Percentiles rank a stretch among this genome's conserved stretches.
Evolutionary conservation across 768 basidiomycete genomes (phyloP).

Genomic region (Lactarius pseudohatsudake): DNA sequence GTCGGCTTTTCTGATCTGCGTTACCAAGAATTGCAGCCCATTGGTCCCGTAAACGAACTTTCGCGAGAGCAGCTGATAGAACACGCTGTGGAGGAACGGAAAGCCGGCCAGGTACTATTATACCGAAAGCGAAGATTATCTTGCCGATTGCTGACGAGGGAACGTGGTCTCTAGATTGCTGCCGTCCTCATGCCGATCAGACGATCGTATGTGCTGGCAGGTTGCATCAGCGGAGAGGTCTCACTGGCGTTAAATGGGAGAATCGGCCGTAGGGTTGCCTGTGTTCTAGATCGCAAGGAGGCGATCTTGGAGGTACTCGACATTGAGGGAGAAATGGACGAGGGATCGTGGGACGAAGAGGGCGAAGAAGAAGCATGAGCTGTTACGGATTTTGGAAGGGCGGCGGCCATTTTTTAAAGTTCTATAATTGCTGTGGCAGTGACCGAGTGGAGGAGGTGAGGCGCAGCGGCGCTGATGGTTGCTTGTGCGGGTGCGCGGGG

Average conservation of each 20-base stretch:
- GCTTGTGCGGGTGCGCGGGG: slow-evolving; percentile 12
- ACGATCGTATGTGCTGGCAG: slow-evolving; percentile 54
- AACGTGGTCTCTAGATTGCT: slow-evolving; percentile 44
- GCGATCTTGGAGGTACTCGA: slow-evolving; percentile 70
- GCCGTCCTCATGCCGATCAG: slow-evolving; percentile 52
- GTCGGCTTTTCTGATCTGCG: slow-evolving; percentile 59
- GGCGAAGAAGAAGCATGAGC: slow-evolving; percentile 16
- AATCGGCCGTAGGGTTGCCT: slow-evolving; percentile 69
- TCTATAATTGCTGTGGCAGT: slow-evolving; percentile 2
- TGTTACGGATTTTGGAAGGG: neutral
- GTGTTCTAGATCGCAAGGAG: slow-evolving; percentile 67
- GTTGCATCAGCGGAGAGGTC: slow-evolving; percentile 52
- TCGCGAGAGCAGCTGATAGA: slow-evolving; percentile 67
- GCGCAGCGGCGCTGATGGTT: slow-evolving; percentile 8
- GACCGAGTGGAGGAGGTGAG: slow-evolving; percentile 21
- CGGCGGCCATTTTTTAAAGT: neutral
- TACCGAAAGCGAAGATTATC: slow-evolving; percentile 30
- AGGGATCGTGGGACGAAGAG: slow-evolving; percentile 30
- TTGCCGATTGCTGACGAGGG: slow-evolving; percentile 19
- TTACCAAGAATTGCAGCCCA: slow-evolving; percentile 53
- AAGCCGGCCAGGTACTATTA: slow-evolving; percentile 61
- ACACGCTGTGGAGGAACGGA: slow-evolving; percentile 54
- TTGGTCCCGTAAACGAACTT: slow-evolving; percentile 51
- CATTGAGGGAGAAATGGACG: slow-evolving; percentile 53
- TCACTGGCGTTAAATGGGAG: slow-evolving; percentile 74